Conservation (phyloP, 2,329 filamentous ascomycete genomes). For the Bipolaris oryzae region DNA sequence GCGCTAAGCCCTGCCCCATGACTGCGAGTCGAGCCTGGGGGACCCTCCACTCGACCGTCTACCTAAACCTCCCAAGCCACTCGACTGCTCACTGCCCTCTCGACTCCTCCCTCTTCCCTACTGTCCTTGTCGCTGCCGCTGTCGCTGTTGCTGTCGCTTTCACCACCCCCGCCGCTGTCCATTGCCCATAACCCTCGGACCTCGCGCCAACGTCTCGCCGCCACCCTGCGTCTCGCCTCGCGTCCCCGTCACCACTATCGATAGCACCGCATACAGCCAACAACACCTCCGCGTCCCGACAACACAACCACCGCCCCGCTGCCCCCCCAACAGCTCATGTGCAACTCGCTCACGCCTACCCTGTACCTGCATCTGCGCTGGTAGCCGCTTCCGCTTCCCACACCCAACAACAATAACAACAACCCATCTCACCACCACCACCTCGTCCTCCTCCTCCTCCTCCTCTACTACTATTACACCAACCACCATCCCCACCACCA, state of each 20-base stretch:
- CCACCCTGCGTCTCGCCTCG: constrained; percentile 2
- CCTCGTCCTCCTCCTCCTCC: neutral
- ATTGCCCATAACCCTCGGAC: neutral
- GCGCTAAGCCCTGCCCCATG: constrained; percentile 12
- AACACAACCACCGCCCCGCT: constrained; percentile 7
- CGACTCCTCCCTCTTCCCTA: neutral
- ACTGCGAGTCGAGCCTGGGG: constrained; percentile 14
- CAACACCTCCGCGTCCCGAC: neutral
- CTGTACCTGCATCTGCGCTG: constrained; percentile 49
- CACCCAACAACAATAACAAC: neutral
- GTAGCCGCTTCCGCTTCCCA: constrained; percentile 37
- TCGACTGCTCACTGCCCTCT: constrained; percentile 1
- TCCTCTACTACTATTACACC: neutral
- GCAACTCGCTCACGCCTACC: constrained; percentile 45
- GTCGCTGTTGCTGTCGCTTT: constrained; percentile 2
- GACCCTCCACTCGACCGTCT: constrained; percentile 3
- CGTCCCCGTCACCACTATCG: constrained; percentile 14
- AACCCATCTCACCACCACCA: neutral
- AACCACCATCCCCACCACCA: neutral
- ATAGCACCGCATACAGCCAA: constrained; percentile 2
- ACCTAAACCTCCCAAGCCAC: neutral
- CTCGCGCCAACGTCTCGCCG: neutral
- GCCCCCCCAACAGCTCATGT: constrained; percentile 41
- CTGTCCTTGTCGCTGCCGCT: constrained; percentile 15
- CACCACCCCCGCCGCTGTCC: neutral